Conservation (phyloP, 2,329 filamentous ascomycete species). For the Xylariaceae sp. region DNA sequence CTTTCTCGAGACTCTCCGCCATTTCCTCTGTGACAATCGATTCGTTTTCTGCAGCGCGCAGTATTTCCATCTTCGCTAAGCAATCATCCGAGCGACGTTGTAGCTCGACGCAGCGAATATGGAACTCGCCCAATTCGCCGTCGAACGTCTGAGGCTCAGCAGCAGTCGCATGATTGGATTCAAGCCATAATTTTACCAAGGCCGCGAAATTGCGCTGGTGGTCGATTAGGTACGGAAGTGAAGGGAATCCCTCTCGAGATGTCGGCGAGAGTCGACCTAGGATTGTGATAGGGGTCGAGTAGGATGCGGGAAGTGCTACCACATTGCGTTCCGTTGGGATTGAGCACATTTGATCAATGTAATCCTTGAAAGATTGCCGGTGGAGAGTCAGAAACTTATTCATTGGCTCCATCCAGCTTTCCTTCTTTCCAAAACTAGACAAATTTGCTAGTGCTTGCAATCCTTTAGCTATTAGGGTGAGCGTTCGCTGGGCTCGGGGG, state of each 20-base stretch:
- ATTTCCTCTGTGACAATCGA: slow-evolving; percentile 33
- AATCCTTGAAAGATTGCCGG: slow-evolving; percentile 76
- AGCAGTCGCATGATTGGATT: slow-evolving; percentile 38
- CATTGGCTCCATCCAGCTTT: slow-evolving; percentile 99
- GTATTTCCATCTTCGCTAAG: slow-evolving; percentile 43
- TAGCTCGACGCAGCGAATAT: slow-evolving; percentile 44
- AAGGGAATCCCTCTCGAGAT: slow-evolving; percentile 87
- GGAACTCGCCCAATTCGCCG: slow-evolving; percentile 51
- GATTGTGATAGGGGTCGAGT: slow-evolving; percentile 90
- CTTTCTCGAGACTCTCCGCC: slow-evolving; percentile 45
- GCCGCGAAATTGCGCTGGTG: slow-evolving; percentile 80
- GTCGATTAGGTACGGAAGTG: slow-evolving; percentile 88
- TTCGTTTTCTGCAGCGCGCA: slow-evolving; percentile 35
- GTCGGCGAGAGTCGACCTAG: slow-evolving; percentile 74
- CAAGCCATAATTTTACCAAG: slow-evolving; percentile 76
- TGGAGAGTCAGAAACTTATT: slow-evolving; percentile 78
- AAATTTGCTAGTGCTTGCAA: slow-evolving; percentile 88
- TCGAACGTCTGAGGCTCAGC: slow-evolving; percentile 35
- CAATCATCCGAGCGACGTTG: slow-evolving; percentile 50
- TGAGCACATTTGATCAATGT: slow-evolving; percentile 80
- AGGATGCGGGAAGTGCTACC: slow-evolving; percentile 68
- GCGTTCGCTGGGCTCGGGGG: slow-evolving; percentile 75
- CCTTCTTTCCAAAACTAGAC: slow-evolving; percentile 87
- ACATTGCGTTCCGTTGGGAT: slow-evolving; percentile 69
- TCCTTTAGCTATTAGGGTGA: slow-evolving; percentile 89